Conservation (phyloP, 1,139 yeast species). For the Magnusiomyces fungicola region DNA sequence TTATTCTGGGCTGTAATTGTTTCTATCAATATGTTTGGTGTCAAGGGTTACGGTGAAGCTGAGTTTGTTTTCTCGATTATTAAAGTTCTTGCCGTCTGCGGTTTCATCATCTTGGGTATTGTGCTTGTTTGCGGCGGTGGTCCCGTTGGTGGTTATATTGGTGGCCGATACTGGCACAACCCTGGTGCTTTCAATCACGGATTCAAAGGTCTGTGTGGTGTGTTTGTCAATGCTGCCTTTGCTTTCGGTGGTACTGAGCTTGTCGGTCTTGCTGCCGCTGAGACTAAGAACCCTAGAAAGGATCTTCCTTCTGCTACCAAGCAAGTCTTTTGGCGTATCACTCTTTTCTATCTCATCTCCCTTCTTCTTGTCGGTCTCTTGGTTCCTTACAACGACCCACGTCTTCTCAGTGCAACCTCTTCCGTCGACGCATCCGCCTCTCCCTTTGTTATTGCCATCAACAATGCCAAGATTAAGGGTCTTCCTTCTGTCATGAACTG, state of each 20-base stretch:
- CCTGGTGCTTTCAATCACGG: constrained; percentile 61
- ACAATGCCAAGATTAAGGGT: constrained; percentile 49
- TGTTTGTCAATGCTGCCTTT: constrained; percentile 78
- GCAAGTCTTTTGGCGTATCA: constrained; percentile 65
- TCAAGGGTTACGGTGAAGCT: constrained; percentile 67
- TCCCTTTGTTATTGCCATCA: constrained; percentile 67
- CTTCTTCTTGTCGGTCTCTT: constrained; percentile 53
- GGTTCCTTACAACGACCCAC: constrained; percentile 53
- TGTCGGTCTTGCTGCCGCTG: constrained; percentile 78
- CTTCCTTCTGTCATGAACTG: constrained; percentile 67
- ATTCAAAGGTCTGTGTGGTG: constrained; percentile 72
- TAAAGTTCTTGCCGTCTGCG: constrained; percentile 55
- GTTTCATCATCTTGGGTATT: constrained; percentile 55
- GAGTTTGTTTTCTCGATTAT: constrained; percentile 55
- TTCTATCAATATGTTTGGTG: constrained; percentile 58
- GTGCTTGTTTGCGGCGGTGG: constrained; percentile 60
- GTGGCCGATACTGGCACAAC: constrained; percentile 53
- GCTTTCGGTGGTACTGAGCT: constrained; percentile 79
- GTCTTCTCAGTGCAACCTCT: constrained; percentile 40
- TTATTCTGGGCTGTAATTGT: constrained; percentile 55
- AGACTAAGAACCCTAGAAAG: constrained; percentile 63
- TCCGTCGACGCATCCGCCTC: constrained; percentile 52
- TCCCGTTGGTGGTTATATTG: constrained; percentile 51
- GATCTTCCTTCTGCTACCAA: constrained; percentile 59
- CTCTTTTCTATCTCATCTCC: constrained; percentile 57